phyloP scores from a whole-genome alignment of 2,329 filamentous ascomycete species.

The Hymenotorrendiella dingleyae region DNA sequence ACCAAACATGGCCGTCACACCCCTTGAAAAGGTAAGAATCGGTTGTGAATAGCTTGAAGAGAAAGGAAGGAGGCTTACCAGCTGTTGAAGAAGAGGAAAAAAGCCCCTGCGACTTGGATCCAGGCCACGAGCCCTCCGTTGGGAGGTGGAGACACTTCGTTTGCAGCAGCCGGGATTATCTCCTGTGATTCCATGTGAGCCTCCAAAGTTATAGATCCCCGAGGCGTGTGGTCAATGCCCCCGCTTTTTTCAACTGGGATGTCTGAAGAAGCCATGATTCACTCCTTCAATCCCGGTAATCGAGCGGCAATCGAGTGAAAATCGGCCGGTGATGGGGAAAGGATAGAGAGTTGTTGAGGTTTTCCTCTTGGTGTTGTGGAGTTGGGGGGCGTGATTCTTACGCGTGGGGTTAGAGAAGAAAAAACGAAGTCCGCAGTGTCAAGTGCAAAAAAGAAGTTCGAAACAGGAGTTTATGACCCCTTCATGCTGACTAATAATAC shows the following conservation, averaged over 20 bases:
- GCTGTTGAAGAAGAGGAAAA: conserved; percentile 28
- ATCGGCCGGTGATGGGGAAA: no score
- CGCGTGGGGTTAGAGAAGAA: no score
- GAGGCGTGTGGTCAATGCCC: neutral
- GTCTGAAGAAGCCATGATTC: neutral
- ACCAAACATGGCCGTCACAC: conserved; percentile 31
- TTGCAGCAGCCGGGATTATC: neutral
- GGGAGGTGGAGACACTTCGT: neutral
- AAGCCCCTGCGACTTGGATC: neutral
- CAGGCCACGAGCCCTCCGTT: neutral
- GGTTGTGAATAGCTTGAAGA: no score
- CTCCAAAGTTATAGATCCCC: neutral
- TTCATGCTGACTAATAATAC: no score
- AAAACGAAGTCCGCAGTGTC: no score
- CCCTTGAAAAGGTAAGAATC: conserved; percentile 10
- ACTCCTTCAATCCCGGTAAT: no score
- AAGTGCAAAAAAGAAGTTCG: no score
- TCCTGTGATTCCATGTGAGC: neutral
- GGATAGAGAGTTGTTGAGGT: no score
- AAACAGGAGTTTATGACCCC: no score
- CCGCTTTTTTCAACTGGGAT: neutral
- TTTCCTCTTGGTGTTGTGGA: no score
- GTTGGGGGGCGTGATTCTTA: no score
- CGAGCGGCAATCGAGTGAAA: no score
- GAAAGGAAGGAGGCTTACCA: conserved; percentile 38